Evolutionary conservation across 1,139 yeast species (phyloP).

Genomic region (Pneumocystis carinii): DNA sequence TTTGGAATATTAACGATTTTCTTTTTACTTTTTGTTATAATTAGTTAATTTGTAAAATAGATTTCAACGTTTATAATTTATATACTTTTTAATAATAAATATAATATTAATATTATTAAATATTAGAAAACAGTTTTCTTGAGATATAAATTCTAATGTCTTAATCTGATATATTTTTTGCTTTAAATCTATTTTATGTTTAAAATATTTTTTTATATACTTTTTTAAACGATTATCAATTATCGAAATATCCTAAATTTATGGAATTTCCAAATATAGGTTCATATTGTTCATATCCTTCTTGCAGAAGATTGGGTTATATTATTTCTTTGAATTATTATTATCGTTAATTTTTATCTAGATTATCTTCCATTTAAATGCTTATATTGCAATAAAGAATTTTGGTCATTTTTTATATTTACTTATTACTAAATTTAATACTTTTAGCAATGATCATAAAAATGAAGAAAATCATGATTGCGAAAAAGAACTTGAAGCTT

Average conservation of each 20-base stretch:
- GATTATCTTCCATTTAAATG: not conserved
- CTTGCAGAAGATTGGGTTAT: not conserved
- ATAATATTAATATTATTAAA: not conserved
- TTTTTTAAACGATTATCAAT: not conserved
- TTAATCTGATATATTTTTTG: not conserved
- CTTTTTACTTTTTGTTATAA: constrained; percentile 18
- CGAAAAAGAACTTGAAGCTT: not conserved
- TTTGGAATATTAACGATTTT: constrained; percentile 60
- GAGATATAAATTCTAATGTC: not conserved
- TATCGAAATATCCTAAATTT: not conserved
- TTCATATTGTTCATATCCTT: not conserved
- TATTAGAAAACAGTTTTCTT: not conserved
- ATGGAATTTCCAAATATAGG: not conserved
- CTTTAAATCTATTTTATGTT: not conserved
- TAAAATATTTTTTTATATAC: not conserved
- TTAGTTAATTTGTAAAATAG: constrained; percentile 11
- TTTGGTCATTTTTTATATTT: not conserved
- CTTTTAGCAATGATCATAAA: not conserved
- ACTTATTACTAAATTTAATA: not conserved
- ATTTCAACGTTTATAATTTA: not conserved
- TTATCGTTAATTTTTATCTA: not conserved
- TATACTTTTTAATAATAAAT: not conserved
- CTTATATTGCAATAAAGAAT: not conserved
- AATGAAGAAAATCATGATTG: too few species aligned
- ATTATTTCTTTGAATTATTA: not conserved